These are phyloP conservation scores for Kockovaella imperatae DNA, from an alignment of 768 basidiomycete genomes.

Conservation along the genomic window DNA sequence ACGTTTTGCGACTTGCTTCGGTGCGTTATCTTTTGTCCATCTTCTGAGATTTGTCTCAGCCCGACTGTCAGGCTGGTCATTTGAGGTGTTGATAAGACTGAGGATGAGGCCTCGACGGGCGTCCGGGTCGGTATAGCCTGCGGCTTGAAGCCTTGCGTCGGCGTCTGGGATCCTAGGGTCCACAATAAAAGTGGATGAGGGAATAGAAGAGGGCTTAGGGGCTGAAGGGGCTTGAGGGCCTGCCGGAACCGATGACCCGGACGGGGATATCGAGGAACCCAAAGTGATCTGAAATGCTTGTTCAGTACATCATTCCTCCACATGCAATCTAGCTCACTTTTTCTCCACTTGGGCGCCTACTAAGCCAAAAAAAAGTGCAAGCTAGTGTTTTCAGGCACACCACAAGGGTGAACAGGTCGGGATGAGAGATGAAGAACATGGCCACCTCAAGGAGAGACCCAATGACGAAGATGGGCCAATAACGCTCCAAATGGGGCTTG, in stretches of 20 bases:
- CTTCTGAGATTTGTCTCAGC: background rate
- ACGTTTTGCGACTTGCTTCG: background rate
- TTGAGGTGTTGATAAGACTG: background rate
- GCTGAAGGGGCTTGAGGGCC: background rate
- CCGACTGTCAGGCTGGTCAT: background rate
- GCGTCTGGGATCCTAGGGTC: background rate
- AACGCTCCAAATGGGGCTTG: constrained; percentile 17
- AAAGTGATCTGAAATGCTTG: background rate
- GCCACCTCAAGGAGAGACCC: constrained; percentile 15
- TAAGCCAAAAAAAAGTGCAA: background rate
- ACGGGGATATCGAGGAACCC: background rate
- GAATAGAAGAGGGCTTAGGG: background rate
- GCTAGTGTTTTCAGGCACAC: constrained; percentile 27
- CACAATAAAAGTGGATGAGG: too few relatives aligned
- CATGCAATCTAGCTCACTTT: background rate
- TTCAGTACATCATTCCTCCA: background rate
- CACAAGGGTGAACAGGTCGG: constrained; percentile 25
- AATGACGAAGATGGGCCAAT: constrained; percentile 27
- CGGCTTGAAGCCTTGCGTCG: background rate
- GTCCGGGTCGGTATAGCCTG: background rate
- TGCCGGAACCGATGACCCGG: background rate
- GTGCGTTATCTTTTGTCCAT: background rate
- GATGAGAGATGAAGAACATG: constrained; percentile 20
- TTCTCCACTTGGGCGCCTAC: background rate
- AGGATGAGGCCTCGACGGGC: background rate